These are phyloP conservation scores for Aureobasidium sp. DNA, from an alignment of 2,329 filamentous ascomycete species.

Conservation along the genomic window DNA sequence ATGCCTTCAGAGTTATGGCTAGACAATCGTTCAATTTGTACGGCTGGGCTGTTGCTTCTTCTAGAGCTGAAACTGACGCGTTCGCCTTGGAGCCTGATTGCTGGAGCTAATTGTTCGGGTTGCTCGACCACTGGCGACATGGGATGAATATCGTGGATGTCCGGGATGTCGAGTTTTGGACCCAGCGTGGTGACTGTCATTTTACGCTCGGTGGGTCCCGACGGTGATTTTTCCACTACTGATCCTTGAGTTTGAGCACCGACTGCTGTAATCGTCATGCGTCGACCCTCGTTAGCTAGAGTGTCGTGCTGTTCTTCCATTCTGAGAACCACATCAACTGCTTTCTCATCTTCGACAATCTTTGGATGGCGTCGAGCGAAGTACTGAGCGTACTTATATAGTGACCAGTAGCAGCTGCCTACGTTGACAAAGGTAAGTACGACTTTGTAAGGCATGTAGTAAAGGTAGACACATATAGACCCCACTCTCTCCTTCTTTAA, in stretches of 20 bases:
- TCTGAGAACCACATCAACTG: conserved; percentile 18
- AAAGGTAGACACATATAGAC: conserved; percentile 31
- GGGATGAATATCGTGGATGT: background rate
- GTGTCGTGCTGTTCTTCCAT: conserved; percentile 13
- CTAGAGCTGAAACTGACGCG: background rate
- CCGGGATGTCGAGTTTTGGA: background rate
- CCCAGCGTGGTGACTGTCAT: conserved; percentile 1
- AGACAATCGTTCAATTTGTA: background rate
- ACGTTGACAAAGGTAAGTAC: conserved; percentile 39
- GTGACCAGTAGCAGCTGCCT: conserved; percentile 22
- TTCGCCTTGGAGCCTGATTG: conserved; percentile 4
- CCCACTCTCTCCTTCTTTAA: conserved; percentile 37
- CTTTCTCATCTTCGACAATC: conserved; percentile 41
- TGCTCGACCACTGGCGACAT: background rate
- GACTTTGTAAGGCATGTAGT: conserved; percentile 41
- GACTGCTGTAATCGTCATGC: conserved; percentile 18
- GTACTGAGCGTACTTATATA: conserved; percentile 36
- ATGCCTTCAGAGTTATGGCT: background rate
- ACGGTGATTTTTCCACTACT: background rate
- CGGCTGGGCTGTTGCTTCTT: background rate
- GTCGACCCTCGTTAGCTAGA: conserved; percentile 5
- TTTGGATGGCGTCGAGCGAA: conserved; percentile 42
- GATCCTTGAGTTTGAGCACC: conserved; percentile 12
- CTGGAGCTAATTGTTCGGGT: background rate
- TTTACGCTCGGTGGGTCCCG: background rate